Evolutionary conservation across 2,329 filamentous ascomycete species (phyloP).

Genomic region (Botrytis deweyae): DNA sequence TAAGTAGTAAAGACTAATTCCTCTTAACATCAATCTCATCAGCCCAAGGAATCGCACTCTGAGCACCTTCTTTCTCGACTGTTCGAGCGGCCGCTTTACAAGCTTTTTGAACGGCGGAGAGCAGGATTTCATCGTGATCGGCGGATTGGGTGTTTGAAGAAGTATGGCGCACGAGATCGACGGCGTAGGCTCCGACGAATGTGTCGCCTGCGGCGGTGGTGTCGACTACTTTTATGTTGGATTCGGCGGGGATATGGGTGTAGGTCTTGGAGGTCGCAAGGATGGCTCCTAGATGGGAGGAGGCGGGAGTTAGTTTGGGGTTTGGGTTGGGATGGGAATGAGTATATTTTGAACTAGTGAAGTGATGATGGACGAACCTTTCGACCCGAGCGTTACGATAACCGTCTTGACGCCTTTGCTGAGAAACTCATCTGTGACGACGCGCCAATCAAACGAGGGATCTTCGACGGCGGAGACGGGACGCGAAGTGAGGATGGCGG

Average conservation of each 20-base stretch:
- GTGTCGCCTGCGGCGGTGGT: conserved; percentile 95
- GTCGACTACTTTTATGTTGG: conserved; percentile 74
- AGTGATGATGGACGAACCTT: conserved; percentile 50
- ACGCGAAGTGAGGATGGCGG: conserved; percentile 64
- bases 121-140: neutral
- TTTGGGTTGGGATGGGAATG: neutral
- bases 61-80: conserved; percentile 64
- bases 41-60: conserved; percentile 65
- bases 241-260: conserved; percentile 62
- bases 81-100: conserved; percentile 63
- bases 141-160: neutral
- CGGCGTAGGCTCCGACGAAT: conserved; percentile 84
- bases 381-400: conserved; percentile 79
- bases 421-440: conserved; percentile 61
- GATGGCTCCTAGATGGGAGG: conserved; percentile 52
- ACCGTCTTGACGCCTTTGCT: conserved; percentile 69
- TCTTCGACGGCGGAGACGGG: conserved; percentile 44
- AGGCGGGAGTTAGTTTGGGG: neutral
- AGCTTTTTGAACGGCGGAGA: conserved; percentile 55
- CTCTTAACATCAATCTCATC: conserved; percentile 47
- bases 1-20: neutral
- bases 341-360: neutral
- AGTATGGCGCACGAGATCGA: conserved; percentile 59
- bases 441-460: conserved; percentile 44
- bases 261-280: conserved; percentile 50